Base-by-base conservation (phyloP, 805 yeast genomes). In the Starmerella vitae region DNA sequence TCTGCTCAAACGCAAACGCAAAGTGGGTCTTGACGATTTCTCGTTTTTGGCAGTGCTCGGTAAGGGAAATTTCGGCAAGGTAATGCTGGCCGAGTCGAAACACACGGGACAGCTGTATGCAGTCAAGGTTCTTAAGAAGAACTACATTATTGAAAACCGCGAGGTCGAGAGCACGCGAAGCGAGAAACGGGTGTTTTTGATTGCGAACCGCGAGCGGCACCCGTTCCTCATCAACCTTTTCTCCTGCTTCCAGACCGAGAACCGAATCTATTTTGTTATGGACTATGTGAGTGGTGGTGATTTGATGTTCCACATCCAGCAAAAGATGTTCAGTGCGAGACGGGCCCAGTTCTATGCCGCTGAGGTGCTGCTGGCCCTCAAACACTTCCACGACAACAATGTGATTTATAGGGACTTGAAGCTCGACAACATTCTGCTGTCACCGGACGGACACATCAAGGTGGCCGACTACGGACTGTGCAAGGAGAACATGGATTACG, bases 281-380 rank as follows among this genome's bases (percentile, higher is more conserved):
- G 97, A 91, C 60, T 91, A 85, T 56, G 78, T 91, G 37, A 77
- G 93, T 17, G 99, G 98, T 43, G 99, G 99, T 59, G 99, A 91
- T 64, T 70, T 91, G 55, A 91, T 91, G 98, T 86, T 95, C 93
- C 99, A 91, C 59, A 93, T 91, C 53, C 98, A 91, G 61, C 83
- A 84, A 54, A 80, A 81, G 43, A 71, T 88, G 53, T 80, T 91
- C 55, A 76, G 94, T 2, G 78, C 86, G 14, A 74, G 80, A 49
- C 71, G 96, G 50, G 99, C 98, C 8, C 93, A 91, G 61, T 91
- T 86, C 57, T 91, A 91, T 59, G 97, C 98, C 2, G 93, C 96
- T 29, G 98, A 91, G 59, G 96, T 91, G 2, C 66, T 88, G 46
- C 63, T 91, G 39, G 97, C 93, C 0, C 67, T 91, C 57, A 81